Evolutionary conservation across 495 filamentous ascomycete species (phyloP), one percentile per base, ranked within the genome.

Genomic region (Talaromyces trachyspermus): DNA sequence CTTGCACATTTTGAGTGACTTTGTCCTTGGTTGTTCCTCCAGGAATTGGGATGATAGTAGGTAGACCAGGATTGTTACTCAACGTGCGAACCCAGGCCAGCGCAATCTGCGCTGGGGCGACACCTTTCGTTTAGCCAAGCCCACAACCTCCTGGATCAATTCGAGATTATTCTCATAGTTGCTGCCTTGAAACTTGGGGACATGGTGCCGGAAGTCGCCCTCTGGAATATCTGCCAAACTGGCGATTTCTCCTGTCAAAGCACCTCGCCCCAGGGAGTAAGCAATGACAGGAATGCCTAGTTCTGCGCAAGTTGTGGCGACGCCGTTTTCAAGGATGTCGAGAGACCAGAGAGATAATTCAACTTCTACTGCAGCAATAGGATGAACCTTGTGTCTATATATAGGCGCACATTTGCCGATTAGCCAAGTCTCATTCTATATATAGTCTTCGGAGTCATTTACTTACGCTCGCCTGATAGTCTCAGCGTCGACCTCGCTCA

Each of bases 31-130:
- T 75, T 19, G 71, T 75, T 19, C 64, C 78, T 11, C 89, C 89
- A 1, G 88, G 89, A 52, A 95, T 94, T 3, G 89, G 89, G 47
- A 94, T 83, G 54, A 95, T 84, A 4, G 71, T 74, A 10, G 81
- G 79, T 59, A 83, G 72, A 10, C 80, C 85, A 32, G 79, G 68
- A 54, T 75, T 69, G 24, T 64, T 66, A 37, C 77, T 74, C 46
- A 81, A 58, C 3, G 66, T 65, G 26, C 64, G 63, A 3, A 83
- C 68, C 89, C 90, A 96, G 17, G 67, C 76, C 45, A 95, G 67
- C 9, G 88, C 89, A 27, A 95, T 66, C 68, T 96, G 89, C 2
- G 79, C 79, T 0, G 83, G 71, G 9, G 83, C 86, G 52, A 77
- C 78, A 10, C 78, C 70, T 91, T 95, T 51, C 71, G 66, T 50